Percentiles rank a stretch among this genome's conserved stretches.
Conservation (phyloP, 2,329 filamentous ascomycete genomes). For the Scedosporium aurantiacum region DNA sequence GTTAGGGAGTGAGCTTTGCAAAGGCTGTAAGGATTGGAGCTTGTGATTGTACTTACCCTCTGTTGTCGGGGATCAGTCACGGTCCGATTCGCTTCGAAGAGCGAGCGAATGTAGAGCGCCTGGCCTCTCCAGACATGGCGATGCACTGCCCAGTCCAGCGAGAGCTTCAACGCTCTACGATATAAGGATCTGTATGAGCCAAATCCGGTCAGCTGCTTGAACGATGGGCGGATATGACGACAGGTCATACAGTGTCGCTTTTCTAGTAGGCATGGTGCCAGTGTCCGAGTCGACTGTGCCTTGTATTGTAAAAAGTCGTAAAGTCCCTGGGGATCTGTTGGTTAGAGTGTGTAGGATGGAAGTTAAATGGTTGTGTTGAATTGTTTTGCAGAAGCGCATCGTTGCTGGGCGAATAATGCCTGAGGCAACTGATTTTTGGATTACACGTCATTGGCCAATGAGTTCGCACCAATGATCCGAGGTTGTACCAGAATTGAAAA, state of each 20-base stretch:
- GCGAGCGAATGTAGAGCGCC: constrained; percentile 84
- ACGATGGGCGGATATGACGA: background rate
- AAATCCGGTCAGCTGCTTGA: background rate
- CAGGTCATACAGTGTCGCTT: constrained; percentile 32
- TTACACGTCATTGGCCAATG: constrained; percentile 1
- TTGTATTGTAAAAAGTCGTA: too few species aligned
- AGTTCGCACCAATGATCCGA: background rate
- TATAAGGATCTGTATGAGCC: constrained; percentile 56
- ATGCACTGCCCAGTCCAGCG: constrained; percentile 92
- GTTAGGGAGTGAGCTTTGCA: background rate
- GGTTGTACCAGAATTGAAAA: background rate
- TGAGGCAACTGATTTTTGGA: background rate
- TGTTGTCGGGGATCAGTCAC: constrained; percentile 77
- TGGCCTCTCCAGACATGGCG: constrained; percentile 90
- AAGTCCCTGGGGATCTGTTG: too few species aligned
- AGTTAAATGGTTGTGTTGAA: background rate
- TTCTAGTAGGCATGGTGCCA: constrained; percentile 32
- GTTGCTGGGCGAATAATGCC: background rate
- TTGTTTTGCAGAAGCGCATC: background rate
- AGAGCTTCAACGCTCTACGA: constrained; percentile 81
- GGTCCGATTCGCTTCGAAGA: constrained; percentile 89
- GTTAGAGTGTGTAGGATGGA: background rate
- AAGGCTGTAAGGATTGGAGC: background rate
- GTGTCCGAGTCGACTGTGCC: background rate
- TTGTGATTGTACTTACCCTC: constrained; percentile 45